Evolutionary conservation across 345 rosid species (phyloP), one percentile per base, ranked within the genome.

Genomic region (Brassica carinata): DNA sequence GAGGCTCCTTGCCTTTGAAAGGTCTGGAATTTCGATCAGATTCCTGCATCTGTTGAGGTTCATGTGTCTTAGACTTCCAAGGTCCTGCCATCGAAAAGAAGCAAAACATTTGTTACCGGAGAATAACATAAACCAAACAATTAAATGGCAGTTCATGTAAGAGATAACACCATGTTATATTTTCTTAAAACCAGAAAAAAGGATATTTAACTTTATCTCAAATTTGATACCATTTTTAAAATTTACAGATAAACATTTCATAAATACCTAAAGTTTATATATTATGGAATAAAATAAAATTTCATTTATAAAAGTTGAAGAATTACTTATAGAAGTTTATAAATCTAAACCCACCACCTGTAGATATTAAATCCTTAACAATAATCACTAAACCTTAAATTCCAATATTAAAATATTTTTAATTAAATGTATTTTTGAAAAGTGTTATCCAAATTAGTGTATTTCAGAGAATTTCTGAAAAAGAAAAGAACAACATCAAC

Each of bases 41-140:
- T 67, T 1, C 15, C 53, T 68, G 71, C 83, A 74, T 74, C 75
- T 69, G 59, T 33, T 74, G 15, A 74, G 83, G 66, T 74, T 69
- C 67, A 74, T 69, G 29, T 68, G 71, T 5, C 6, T 69, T 69
- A 74, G 34, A 69, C 29, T 68, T 26, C 5, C 36, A 51, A 74
- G 79, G 9, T 73, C 79, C 83, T 79, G 69, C 64, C 68, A 73
- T 53, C 29, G 31, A 57, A 72, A 55, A 17, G 15, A 64, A 26
- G 6, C 59, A 70, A 17, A 33, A 36, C 8, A 53, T 57, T 53
- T 11, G 27, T 67, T 23, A 51, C 33, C 3, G 7, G 13, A 18
- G 23, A 14, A 64, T 48, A 15, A 31, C 33, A 40, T 26, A 10
- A n/a, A 5, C 43, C n/a, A 5, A 72, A n/a, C 33, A 65, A 15